Base-by-base conservation (phyloP, 306 rosid genomes). In the Betula pendula region DNA sequence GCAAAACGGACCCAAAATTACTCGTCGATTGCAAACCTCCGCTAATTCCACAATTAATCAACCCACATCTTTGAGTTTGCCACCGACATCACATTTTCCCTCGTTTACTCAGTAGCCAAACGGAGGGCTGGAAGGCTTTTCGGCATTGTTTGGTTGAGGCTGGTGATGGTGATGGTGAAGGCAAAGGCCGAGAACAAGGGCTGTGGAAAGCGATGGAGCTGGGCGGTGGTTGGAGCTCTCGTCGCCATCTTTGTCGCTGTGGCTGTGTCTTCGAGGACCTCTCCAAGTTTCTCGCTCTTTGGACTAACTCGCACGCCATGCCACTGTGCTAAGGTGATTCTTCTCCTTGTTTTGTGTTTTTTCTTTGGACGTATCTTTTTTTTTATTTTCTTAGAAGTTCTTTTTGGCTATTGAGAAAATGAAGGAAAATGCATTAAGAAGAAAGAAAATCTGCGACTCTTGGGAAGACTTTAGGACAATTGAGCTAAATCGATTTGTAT, bases 271-370 rank as follows among this genome's bases (percentile, higher is more conserved):
- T 83, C 84, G 29, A 75, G 43, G 31, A 74, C 88, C 60, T 81
- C 86, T 49, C 79, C 91, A 2, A 71, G 33, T 40, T 79, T 83
- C 48, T 78, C 92, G 55, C 86, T 86, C 2, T 87, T 79, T 72
- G 92, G 96, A 51, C 84, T 77, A 16, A 82, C 83, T 27, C 81
- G 75, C 5, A 85, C 82, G 87, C 87, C 92, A 27, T 90, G 97
- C 43, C 87, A 19, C 11, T 95, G 97, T 84, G 77, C 90, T 63
- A 78, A 79, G 89, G 97, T 95, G 82, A 75, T 84, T 43, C 56
- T 55, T 10, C 11, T 67, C 68, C 78, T 38, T 16, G 5, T 14
- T 49, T 74, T 11, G 17, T 65, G 7, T 66, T 42, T 33, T 45
- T 16, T 22, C 6, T n/a, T 58, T 42, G 47, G 50, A 15, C 38